Evolutionary conservation across 2,329 filamentous ascomycete genomes (phyloP), one percentile per base, ranked within the genome.

Genomic region (Cladosporium phlei): DNA sequence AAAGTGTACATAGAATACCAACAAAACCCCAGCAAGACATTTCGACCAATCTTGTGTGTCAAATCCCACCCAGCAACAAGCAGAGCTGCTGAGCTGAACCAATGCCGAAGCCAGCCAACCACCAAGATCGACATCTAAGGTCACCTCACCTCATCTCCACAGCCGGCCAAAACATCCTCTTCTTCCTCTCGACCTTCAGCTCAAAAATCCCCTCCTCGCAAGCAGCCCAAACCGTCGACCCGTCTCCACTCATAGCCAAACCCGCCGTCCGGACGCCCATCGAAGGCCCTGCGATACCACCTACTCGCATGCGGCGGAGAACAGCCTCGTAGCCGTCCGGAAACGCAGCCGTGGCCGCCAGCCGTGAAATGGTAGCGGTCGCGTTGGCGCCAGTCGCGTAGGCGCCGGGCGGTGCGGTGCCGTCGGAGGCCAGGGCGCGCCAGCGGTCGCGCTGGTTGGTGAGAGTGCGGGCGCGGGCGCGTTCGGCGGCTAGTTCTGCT

Each of bases 181-280:
- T 73, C 38, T 77, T 72, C 14, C 82, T 57, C 60, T 88, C 82
- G 53, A 90, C 74, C 25, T 75, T 76, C 56, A 87, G 80, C 66
- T 89, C 84, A 58, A 87, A 87, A 45, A 90, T 83, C 47, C 86
- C 86, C 55, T 86, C 81, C 60, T 87, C 82, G 25, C 68, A 71
- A 4, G 69, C 70, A 27, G 66, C 71, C 58, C 71, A 75, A 27
- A 75, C 56, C 45, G 57, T 71, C 16, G 68, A 56, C 7, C 72
- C 72, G 56, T 75, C 72, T 20, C 65, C 59, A 58, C 70, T 74
- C 61, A 74, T 70, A 4, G 72, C 71, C 44, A 75, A 53, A 4
- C 72, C 72, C 5, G 72, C 71, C 16, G 71, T 74, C 27, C 70
- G 57, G 17, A 72, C 65, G 1, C 69, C 71, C 28, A 65, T 53